Conservation (phyloP, 148 eudicot genomes). For the Rhododendron henanense region DNA sequence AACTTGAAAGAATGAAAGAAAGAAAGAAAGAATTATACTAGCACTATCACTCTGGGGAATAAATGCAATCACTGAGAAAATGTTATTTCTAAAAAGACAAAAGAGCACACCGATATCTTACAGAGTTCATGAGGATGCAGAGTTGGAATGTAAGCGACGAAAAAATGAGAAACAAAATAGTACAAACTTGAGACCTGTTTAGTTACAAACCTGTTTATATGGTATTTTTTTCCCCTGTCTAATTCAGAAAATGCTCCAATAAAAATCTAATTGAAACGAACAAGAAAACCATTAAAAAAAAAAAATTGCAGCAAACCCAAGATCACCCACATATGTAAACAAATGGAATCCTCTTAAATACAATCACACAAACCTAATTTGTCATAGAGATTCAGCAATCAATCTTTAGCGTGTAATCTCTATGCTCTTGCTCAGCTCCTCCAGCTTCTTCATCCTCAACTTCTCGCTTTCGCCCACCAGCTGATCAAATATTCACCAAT, state of each 20-base stretch:
- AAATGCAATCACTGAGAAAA: neutral
- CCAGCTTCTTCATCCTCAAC: conserved; percentile 82
- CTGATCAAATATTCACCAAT: conserved; percentile 28
- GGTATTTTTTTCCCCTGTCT: conserved; percentile 29
- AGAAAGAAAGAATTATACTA: neutral
- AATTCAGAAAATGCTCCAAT: conserved; percentile 43
- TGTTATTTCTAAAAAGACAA: neutral
- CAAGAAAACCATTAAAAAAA: conserved; percentile 12
- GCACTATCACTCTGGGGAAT: neutral
- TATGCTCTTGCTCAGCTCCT: conserved; percentile 83
- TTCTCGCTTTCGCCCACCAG: conserved; percentile 84
- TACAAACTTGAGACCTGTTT: conserved; percentile 21
- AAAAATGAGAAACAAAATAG: neutral
- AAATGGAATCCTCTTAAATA: conserved; percentile 25
- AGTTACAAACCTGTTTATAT: conserved; percentile 58
- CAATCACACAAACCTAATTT: conserved; percentile 57
- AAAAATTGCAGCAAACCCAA: conserved; percentile 42
- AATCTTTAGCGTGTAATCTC: conserved; percentile 39
- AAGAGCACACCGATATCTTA: neutral
- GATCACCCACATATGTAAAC: conserved; percentile 37
- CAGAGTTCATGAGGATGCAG: neutral
- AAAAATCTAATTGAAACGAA: conserved; percentile 23
- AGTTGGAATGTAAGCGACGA: neutral
- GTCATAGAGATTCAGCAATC: conserved; percentile 22
- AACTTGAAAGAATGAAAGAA: neutral